Base-by-base conservation (phyloP, 208 protist genomes). In the Trypanosoma caninum region DNA sequence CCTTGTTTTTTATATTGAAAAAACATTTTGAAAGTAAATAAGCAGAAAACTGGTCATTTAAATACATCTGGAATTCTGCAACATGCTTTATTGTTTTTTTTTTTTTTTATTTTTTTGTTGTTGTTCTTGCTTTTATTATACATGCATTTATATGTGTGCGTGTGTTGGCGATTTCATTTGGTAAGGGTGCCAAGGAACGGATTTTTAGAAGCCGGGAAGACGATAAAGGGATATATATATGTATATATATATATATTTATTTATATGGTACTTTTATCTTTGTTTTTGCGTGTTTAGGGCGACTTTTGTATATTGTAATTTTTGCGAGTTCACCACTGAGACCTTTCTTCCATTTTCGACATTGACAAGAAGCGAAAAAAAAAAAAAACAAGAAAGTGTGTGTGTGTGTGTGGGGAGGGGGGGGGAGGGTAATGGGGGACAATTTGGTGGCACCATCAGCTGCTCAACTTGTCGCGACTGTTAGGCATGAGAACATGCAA, bases 401-500 rank as follows among this genome's bases (percentile, higher is more conserved):
- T 14, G n/a, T n/a, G n/a, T n/a, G n/a, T n/a, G n/a, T n/a, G n/a
- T n/a, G n/a, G 13, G 34, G 34, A 20, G 13, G 14, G 41, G 14
- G 41, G 23, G 4, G 7, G 2, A 57, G 22, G 23, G 27, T 20
- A 28, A 77, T 77, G 64, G 44, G 41, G 14, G 62, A 69, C n/a
- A 66, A 40, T 30, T 59, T 56, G 6, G 20, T 22, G 4, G 48
- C 52, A 10, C 61, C 62, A 8, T 65, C 69, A 13, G 41, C 64
- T 7, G 59, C 59, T 22, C 68, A 74, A 38, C 34, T 65, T 40
- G 50, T 91, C 4, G 63, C 80, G 18, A 70, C 78, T 22, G 31
- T 89, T 9, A 76, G 84, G 57, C 84, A 95, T 54, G 82, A 95
- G 47, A 82, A 78, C 62, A 77, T 90, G 9, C 55, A 69, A 8